Evolutionary conservation across 129 eudicot species (phyloP), one percentile per base, ranked within the genome.

Genomic region (Rutidosis leptorrhynchoides): DNA sequence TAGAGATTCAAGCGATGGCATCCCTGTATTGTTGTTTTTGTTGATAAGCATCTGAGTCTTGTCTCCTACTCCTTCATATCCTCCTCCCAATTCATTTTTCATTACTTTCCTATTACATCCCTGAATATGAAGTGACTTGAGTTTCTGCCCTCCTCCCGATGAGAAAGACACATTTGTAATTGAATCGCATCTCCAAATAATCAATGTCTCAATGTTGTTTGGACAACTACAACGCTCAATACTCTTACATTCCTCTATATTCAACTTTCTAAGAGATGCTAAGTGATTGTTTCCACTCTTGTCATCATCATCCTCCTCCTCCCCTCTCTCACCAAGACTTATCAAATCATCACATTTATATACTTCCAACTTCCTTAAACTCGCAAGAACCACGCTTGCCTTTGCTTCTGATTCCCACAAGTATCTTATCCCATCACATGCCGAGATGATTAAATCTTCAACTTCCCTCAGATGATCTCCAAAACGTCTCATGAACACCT

Each of bases 291-390:
- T 73, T 26, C 25, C 40, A 73, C 24, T 17, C 40, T 32, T 7
- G n/a, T n/a, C n/a, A n/a, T n/a, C n/a, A 32, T 32, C 9, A 32
- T 32, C 40, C 7, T 5, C 40, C 7, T 19, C 67, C 3, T 35
- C 40, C 27, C 49, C 76, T 71, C 60, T 71, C 25, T 60, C 60
- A 45, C 76, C 68, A 16, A 72, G 53, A 8, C 69, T 72, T 63
- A 62, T 25, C 51, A 70, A 60, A 27, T 20, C 46, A 25, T 32
- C 42, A 58, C 74, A 72, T 5, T 0, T 0, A 4, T 0, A 0
- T 21, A 72, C 56, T 2, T 5, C 7, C 53, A 72, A 25, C 24
- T 17, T 52, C 55, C 70, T 33, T 72, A 72, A 33, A 25, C 40
- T 72, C 56, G 25, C 11, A 63, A 72, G 70, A 52, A 33, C 64